Evolutionary conservation across 1,139 yeast species (phyloP), one percentile per base, ranked within the genome.

Genomic region (Scheffersomyces quercinus): DNA sequence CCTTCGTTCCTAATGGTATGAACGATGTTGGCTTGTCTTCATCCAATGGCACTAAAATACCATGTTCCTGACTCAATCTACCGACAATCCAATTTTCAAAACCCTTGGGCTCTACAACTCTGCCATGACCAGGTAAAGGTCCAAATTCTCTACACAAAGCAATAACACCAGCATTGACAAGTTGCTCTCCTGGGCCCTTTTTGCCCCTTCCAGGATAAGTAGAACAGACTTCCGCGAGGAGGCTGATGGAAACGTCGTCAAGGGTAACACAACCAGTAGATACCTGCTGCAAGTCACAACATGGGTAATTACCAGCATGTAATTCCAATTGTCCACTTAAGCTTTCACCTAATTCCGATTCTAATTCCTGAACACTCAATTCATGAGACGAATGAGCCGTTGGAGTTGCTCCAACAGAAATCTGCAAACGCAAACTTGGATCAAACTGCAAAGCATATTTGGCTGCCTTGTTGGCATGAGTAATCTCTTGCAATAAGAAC

Each of bases 221-320:
- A 0, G 91, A 81, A 1, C 83, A 68, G 0, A 85, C 83, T 38
- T 85, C 85, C 0, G 88, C 85, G 33, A 84, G 55, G 3, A 85
- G 82, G 11, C 66, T 66, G 34, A 82, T 69, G 0, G 95, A 77
- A 15, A 86, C 75, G 41, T 77, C 69, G 1, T 68, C 66, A 26
- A 61, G 59, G 2, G 59, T 48, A 28, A 84, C 73, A 52, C 86
- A 79, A 0, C 80, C 80, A 0, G 95, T 86, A 9, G 88, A 77
- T 14, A 82, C 75, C 59, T 87, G 95, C 56, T 87, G 95, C 45
- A 85, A 65, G 59, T 87, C 95, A 55, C 86, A 81, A 54, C 83
- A 77, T 3, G 85, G 76, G 55, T 84, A 86, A 58, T 86, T 85
- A n/a, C 95, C 95, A 12, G 93, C 93, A 59, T 87, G 95, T 14